Conservation (phyloP, 192 early-diverging fungal genomes). For the Gonapodya sp. region DNA sequence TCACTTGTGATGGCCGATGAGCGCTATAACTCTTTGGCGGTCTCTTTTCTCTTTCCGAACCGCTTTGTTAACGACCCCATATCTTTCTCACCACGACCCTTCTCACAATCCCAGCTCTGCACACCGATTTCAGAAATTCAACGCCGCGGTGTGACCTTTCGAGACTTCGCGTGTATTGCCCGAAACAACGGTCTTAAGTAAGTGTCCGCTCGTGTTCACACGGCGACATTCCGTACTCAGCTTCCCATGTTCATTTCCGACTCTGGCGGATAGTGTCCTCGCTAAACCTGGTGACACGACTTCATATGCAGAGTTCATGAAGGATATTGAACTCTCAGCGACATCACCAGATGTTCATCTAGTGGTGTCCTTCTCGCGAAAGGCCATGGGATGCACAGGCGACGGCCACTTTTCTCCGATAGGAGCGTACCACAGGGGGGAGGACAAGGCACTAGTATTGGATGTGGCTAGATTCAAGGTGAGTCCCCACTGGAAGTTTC, state of each 20-base stretch:
- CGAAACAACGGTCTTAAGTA: constrained; percentile 73
- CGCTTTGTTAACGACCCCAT: too few relatives aligned
- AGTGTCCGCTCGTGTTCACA: background rate
- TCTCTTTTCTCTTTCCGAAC: too few relatives aligned
- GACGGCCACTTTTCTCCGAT: constrained; percentile 94
- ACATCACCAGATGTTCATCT: constrained; percentile 67
- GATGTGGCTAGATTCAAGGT: constrained; percentile 57
- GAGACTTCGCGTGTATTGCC: constrained; percentile 84
- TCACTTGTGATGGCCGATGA: too few relatives aligned
- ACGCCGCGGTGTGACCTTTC: constrained; percentile 44
- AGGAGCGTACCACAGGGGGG: constrained; percentile 65
- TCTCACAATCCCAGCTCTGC: constrained; percentile 3
- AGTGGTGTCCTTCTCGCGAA: constrained; percentile 78
- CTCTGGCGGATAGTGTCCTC: background rate
- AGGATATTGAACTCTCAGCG: constrained; percentile 59
- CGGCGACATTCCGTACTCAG: too few relatives aligned
- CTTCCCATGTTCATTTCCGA: background rate
- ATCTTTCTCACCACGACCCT: too few relatives aligned
- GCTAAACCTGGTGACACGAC: constrained; percentile 19
- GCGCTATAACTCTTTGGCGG: too few relatives aligned
- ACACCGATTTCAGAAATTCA: constrained; percentile 55
- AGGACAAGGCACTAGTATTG: constrained; percentile 66
- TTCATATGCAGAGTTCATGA: constrained; percentile 65
- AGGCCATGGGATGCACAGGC: constrained; percentile 72
- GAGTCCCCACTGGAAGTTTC: background rate